These are phyloP conservation scores for Dicorynia guianensis DNA, from an alignment of 306 rosid genomes.

Conservation along the genomic window DNA sequence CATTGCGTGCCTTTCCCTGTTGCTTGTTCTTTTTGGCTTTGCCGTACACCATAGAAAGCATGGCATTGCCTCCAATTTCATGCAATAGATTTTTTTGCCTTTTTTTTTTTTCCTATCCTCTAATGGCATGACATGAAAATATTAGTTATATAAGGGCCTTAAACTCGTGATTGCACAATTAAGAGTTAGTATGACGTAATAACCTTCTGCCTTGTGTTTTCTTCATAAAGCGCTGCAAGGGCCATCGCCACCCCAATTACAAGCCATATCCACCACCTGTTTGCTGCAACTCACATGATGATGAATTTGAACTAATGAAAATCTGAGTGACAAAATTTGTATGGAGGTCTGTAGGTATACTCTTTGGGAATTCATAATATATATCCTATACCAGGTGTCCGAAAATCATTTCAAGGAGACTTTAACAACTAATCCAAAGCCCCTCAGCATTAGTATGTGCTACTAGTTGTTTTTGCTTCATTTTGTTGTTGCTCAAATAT, in stretches of 20 bases:
- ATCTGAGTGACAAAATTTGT: neutral
- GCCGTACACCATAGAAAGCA: neutral
- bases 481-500: neutral
- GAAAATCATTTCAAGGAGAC: neutral
- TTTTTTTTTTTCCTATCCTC: slow-evolving; percentile 1
- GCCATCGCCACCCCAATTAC: slow-evolving; percentile 21
- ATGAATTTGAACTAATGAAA: neutral
- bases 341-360: neutral
- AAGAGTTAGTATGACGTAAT: neutral
- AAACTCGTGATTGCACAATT: neutral
- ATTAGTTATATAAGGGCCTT: neutral
- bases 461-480: neutral
- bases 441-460: neutral
- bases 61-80: slow-evolving; percentile 32
- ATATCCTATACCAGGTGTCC: neutral
- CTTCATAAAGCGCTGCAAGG: slow-evolving; percentile 2
- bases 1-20: neutral
- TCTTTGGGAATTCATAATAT: neutral
- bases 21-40: neutral
- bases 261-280: slow-evolving; percentile 46
- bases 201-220: slow-evolving; percentile 33
- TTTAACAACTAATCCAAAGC: neutral
- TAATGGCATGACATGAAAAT: neutral
- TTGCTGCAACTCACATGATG: slow-evolving; percentile 19
- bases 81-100: slow-evolving; percentile 19